Base-by-base conservation (phyloP, 2,329 filamentous ascomycete genomes). In the Penicillium sp. region DNA sequence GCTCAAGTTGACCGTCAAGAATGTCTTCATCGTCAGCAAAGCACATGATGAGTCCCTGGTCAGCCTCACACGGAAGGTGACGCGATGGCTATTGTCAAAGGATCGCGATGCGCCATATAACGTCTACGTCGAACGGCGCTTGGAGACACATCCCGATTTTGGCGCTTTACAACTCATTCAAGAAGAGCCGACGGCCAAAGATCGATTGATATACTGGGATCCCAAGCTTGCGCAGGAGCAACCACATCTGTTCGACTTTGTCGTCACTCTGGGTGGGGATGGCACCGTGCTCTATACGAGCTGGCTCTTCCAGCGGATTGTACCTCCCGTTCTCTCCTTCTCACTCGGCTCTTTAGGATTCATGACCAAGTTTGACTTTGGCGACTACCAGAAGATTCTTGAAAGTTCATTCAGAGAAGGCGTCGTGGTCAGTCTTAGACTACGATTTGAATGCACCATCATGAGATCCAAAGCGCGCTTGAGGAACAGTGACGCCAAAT, bases 261-360 rank as follows among this genome's bases (percentile, higher is more conserved):
- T 94, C 44, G 82, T 98, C 40, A 94, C 91, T 0, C 79, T 95
- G 3, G 90, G 90, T 42, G 93, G 93, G 9, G 93, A 98, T 65
- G 93, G 93, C n/a, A 98, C 93, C 0, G 91, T 98, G 5, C 75
- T 98, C 9, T 97, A 95, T 64, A 88, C 91, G 4, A 95, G 89
- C 63, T 97, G 91, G 90, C 76, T 98, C 1, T 98, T 98, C 66
- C 93, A 98, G 72, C 83, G 88, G 37, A 86, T 97, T 40, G 91
- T 97, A 0, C 93, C 93, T 5, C 93, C 93, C 0, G 89, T 96
- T 1, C 75, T 98, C 52, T 91, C 89, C 52, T 97, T 98, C 67
- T 82, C 90, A 1, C 75, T 97, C 8, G 93, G 93, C 7, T 95
- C 90, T 25, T 76, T 98, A 4, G 93, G 93, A 0, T 98, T 98